phyloP scores from a whole-genome alignment of 106 monocot genomes.

The Ottelia alismoides region DNA sequence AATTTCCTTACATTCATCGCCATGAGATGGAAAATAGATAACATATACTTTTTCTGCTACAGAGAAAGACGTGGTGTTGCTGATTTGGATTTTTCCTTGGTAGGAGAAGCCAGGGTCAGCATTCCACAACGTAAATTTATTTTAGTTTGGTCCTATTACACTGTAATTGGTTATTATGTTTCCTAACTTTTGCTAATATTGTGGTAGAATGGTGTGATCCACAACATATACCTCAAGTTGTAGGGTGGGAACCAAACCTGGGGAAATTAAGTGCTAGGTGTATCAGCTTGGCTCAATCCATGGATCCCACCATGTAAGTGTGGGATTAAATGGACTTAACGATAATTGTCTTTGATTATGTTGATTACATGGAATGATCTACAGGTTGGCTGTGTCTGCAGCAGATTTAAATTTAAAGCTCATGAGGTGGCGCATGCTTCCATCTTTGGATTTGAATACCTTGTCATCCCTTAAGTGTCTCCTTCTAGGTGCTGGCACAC shows the following conservation, averaged over 20 bases:
- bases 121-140: slow-evolving; percentile 36
- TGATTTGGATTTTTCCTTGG: slow-evolving; percentile 59
- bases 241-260: slow-evolving; percentile 75
- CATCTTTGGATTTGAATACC: slow-evolving; percentile 45
- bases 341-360: no score
- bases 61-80: slow-evolving; percentile 75
- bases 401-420: slow-evolving; percentile 96
- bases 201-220: slow-evolving; percentile 43
- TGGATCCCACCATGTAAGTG: slow-evolving; percentile 71
- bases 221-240: slow-evolving; percentile 49
- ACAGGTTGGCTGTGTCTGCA: slow-evolving; percentile 77
- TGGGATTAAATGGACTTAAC: background rate
- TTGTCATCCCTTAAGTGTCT: slow-evolving; percentile 57
- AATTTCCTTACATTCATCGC: slow-evolving; percentile 78
- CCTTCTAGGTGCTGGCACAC: slow-evolving; percentile 87
- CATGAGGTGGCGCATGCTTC: slow-evolving; percentile 88
- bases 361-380: slow-evolving; percentile 4
- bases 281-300: slow-evolving; percentile 72
- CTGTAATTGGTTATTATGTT: background rate
- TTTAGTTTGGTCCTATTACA: background rate
- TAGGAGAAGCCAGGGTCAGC: slow-evolving; percentile 71
- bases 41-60: slow-evolving; percentile 74
- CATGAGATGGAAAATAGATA: slow-evolving; percentile 69
- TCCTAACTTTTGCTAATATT: background rate
- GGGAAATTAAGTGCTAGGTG: slow-evolving; percentile 33